A percentile compares a stretch with the other conserved stretches of the same genome.
These are phyloP conservation scores for Arthroderma sp. DNA, from an alignment of 2,329 filamentous ascomycete genomes.

Conservation along the genomic window DNA sequence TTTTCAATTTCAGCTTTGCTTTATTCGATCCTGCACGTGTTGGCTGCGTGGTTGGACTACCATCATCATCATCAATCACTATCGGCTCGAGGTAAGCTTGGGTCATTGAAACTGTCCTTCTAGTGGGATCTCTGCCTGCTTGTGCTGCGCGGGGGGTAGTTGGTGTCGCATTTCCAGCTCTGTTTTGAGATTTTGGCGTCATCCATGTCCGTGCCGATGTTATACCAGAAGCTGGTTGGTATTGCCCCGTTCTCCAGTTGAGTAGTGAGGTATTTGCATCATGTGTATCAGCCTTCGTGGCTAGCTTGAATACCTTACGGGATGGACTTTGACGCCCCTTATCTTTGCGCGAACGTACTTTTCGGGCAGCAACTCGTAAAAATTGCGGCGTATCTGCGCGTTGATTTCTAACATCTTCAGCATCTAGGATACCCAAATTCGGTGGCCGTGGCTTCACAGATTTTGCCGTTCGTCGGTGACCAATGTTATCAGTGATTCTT, in stretches of 20 bases:
- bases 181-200: not conserved
- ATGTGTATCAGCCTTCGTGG: constrained; percentile 41
- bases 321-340: constrained; percentile 41
- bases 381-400: constrained; percentile 38
- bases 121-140: not conserved
- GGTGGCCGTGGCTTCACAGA: constrained; percentile 18
- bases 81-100: not conserved
- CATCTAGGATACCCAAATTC: constrained; percentile 42
- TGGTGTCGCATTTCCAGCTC: not conserved
- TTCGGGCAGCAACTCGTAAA: constrained; percentile 43
- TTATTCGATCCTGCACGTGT: not conserved
- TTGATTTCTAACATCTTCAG: constrained; percentile 25
- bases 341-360: constrained; percentile 38
- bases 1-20: not conserved
- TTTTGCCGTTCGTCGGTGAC: constrained; percentile 16
- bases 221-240: constrained; percentile 16
- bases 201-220: not conserved
- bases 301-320: constrained; percentile 42
- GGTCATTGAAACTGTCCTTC: not conserved
- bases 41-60: too few relatives aligned
- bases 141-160: not conserved
- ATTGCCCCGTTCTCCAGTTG: constrained; percentile 41
- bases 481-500: constrained; percentile 26
- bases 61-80: constrained; percentile 5
- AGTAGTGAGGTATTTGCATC: constrained; percentile 41